phyloP scores from a whole-genome alignment of 2,329 filamentous ascomycete species.

The Beauveria bassiana region DNA sequence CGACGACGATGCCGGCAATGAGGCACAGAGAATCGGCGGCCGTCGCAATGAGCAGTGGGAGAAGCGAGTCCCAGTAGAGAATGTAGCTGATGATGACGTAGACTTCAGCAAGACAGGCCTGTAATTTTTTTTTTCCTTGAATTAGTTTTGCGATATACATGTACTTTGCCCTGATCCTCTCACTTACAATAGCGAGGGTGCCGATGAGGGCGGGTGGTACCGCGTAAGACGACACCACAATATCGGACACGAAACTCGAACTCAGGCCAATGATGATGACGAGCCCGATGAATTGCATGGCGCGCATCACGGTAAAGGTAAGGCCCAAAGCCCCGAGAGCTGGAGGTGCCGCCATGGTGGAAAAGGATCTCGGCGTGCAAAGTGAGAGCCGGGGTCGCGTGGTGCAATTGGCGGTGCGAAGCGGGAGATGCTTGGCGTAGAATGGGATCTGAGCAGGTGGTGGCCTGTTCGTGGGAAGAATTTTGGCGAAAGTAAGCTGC shows the following conservation, averaged over 20 bases:
- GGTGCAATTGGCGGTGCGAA: conserved; percentile 31
- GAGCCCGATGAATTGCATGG: conserved; percentile 63
- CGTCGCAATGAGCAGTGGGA: conserved; percentile 64
- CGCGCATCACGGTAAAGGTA: conserved; percentile 67
- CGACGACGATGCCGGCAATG: conserved; percentile 69
- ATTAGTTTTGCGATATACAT: background rate
- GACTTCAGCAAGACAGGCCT: conserved; percentile 72
- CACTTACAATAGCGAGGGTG: conserved; percentile 69
- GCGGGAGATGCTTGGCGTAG: conserved; percentile 33
- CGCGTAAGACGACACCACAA: conserved; percentile 56
- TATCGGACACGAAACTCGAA: conserved; percentile 73
- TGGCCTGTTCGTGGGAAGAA: conserved; percentile 23
- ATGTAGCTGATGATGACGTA: conserved; percentile 77
- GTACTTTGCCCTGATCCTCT: background rate
- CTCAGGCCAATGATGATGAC: conserved; percentile 72
- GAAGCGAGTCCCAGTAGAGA: conserved; percentile 68
- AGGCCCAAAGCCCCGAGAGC: conserved; percentile 66
- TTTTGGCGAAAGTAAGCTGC: conserved; percentile 18
- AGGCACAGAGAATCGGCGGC: conserved; percentile 61
- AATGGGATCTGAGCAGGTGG: conserved; percentile 27
- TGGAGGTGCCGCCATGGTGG: conserved; percentile 39
- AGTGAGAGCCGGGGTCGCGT: conserved; percentile 36
- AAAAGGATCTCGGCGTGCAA: conserved; percentile 24
- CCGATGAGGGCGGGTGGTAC: conserved; percentile 69
- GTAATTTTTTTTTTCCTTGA: background rate